Evolutionary conservation across 192 early-diverging fungal species (phyloP), one percentile per base, ranked within the genome.

Genomic region (Chytriomyces confervae): DNA sequence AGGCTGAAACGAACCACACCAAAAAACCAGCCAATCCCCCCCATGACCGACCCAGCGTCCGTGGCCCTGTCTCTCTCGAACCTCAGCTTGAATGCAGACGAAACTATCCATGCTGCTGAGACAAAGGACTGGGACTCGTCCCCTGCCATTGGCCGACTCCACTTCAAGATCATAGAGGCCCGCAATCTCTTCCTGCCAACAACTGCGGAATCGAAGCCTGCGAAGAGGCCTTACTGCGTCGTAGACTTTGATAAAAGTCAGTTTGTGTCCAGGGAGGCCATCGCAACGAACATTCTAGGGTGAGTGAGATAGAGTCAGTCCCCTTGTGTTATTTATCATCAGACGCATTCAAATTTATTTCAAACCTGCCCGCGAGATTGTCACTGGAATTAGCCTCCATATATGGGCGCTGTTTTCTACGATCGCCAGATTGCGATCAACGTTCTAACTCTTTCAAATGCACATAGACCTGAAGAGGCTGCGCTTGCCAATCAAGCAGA

Each of bases 211-310:
- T 11, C 11, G 60, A n/a, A 16, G 53, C 20, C 29, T 16, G 11
- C 48, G 16, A 16, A 24, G 61, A 69, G 79, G 47, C 87, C 86
- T 10, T 88, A 88, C 66, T 87, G 86, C 70, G 87, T 88, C 44
- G 87, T 88, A 46, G 87, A 88, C 62, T 88, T 88, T 67, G 87
- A 88, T 46, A 87, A 86, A 79, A 88, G 84, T 68, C 85, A 88
- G 77, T 84, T 88, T 29, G 86, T 88, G 16, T 88, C 87, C 2
- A 61, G 78, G 46, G 87, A 88, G 74, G 85, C 84, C 44, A 16
- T 85, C 27, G 24, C 50, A 48, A 66, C 65, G 3, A 68, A n/a
- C 5, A 45, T 68, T 13, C 49, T 75, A 8, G 73, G 45, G 61
- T 84, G 44, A 74, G 36, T 3, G 36, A 36, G 36, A 36, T 4